A percentile compares a stretch with the other conserved stretches of the same genome.
Evolutionary conservation across 169 alveolate genomes (phyloP).

Genomic region (Cryptosporidium bovis): DNA sequence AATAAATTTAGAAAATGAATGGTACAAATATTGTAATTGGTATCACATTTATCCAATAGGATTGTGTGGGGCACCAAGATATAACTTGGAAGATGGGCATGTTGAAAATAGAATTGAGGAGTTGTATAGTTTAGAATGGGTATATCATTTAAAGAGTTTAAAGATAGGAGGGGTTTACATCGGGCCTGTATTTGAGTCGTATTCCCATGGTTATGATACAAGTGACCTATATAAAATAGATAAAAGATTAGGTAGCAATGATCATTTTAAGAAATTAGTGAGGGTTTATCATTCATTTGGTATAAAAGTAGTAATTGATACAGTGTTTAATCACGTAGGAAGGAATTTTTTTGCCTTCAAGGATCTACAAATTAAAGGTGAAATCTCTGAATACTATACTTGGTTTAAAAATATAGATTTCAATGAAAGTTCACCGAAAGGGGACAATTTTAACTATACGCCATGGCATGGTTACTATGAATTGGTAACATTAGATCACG

Average conservation of each 20-base stretch:
- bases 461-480: constrained; percentile 73
- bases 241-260: constrained; percentile 35
- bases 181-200: constrained; percentile 67
- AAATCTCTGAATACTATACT: constrained; percentile 24
- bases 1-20: background rate
- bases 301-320: constrained; percentile 47
- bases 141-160: constrained; percentile 44
- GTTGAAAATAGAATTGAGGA: constrained; percentile 27
- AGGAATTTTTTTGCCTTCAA: constrained; percentile 58
- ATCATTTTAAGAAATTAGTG: constrained; percentile 33
- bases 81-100: background rate
- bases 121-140: constrained; percentile 20
- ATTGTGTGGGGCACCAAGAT: constrained; percentile 37
- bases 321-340: constrained; percentile 70
- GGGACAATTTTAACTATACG: constrained; percentile 56
- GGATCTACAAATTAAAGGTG: constrained; percentile 31
- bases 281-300: constrained; percentile 46
- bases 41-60: constrained; percentile 73
- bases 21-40: constrained; percentile 62
- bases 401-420: constrained; percentile 71
- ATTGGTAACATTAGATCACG: constrained; percentile 19
- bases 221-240: constrained; percentile 44
- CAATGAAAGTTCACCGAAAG: constrained; percentile 28
- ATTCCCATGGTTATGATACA: constrained; percentile 66
- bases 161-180: constrained; percentile 66